These are phyloP conservation scores for Ichthyophthirius multifiliis DNA, from an alignment of 169 alveolate species.

Conservation along the genomic window DNA sequence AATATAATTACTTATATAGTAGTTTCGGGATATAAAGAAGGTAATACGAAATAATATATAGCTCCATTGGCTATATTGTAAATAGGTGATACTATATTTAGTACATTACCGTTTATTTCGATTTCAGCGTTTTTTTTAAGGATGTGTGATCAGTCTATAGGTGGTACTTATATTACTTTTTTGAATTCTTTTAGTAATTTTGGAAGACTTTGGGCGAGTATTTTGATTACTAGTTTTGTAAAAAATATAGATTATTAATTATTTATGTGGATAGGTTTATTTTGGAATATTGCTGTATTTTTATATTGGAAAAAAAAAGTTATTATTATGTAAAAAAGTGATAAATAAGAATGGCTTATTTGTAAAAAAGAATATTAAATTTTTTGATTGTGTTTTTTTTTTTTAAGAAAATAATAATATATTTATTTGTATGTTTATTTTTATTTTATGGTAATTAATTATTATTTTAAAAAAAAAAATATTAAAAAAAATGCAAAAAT, in stretches of 20 bases:
- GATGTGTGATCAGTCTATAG: not conserved
- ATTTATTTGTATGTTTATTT: too few relatives aligned
- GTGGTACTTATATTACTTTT: not conserved
- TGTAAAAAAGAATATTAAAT: too few relatives aligned
- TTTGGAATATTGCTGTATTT: not conserved
- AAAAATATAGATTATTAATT: not conserved
- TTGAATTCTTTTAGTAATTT: slow-evolving; percentile 13
- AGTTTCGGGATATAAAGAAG: not conserved
- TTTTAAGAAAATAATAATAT: too few relatives aligned
- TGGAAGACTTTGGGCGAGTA: not conserved
- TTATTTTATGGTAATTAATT: too few relatives aligned
- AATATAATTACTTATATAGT: not conserved
- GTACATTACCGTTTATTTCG: not conserved
- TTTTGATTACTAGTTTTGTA: not conserved
- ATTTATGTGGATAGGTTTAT: not conserved
- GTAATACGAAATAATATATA: not conserved
- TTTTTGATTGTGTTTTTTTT: too few relatives aligned
- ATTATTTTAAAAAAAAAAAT: too few relatives aligned
- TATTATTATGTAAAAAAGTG: not conserved
- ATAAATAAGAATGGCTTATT: slow-evolving; percentile 3
- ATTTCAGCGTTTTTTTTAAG: slow-evolving; percentile 1
- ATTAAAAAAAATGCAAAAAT: too few relatives aligned
- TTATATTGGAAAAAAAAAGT: not conserved
- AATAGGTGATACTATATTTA: not conserved
- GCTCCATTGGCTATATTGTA: not conserved